Conservation (phyloP, 805 yeast genomes). For the Saturnispora silvae region DNA sequence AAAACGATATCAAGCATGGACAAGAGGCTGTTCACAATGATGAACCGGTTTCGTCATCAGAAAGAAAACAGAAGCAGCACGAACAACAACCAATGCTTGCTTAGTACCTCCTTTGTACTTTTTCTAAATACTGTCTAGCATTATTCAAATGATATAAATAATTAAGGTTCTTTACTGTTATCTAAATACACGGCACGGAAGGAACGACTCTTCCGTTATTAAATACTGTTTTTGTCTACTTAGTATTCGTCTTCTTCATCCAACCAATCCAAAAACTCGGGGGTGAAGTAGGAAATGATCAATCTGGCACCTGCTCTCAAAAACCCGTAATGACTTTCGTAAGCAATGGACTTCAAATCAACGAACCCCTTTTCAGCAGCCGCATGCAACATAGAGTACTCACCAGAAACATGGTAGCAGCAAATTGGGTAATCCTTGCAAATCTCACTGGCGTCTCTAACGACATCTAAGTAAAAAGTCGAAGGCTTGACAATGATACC, state of each 20-base stretch:
- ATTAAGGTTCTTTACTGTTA: too few species aligned
- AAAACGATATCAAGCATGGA: too few species aligned
- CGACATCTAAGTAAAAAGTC: constrained; percentile 85
- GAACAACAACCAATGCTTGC: constrained; percentile 12
- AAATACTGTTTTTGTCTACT: too few species aligned
- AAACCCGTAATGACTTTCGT: constrained; percentile 84
- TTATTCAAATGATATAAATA: too few species aligned
- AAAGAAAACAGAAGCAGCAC: constrained; percentile 14
- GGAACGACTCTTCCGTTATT: too few species aligned
- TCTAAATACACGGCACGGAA: too few species aligned
- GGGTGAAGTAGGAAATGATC: constrained; percentile 87
- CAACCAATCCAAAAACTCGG: constrained; percentile 92
- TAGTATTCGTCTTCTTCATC: constrained; percentile 27
- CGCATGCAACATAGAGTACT: constrained; percentile 95
- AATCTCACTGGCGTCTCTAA: constrained; percentile 76
- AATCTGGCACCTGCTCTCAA: constrained; percentile 93
- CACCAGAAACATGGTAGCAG: constrained; percentile 95
- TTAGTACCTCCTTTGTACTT: too few species aligned
- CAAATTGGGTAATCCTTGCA: constrained; percentile 82
- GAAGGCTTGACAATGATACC: constrained; percentile 94
- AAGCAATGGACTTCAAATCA: constrained; percentile 69
- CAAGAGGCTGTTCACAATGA: not conserved
- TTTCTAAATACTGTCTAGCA: too few species aligned
- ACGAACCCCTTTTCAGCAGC: constrained; percentile 93
- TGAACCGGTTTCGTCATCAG: constrained; percentile 10